Conservation (phyloP, 208 protist species). For the Leishmania aethiopica region DNA sequence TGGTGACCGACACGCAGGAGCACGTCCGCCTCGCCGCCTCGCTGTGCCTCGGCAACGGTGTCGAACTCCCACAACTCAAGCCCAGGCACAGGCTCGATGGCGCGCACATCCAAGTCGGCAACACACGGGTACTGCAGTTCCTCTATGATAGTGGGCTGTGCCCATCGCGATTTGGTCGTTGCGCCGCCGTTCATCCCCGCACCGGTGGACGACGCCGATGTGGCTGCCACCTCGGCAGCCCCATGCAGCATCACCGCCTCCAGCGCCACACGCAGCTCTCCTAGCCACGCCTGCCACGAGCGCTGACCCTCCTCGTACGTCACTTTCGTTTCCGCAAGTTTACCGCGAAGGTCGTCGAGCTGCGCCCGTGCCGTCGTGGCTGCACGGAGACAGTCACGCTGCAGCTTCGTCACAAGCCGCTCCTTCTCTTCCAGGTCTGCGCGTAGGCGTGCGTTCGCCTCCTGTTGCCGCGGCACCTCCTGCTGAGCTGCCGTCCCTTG, state of each 20-base stretch:
- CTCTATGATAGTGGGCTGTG: slow-evolving; percentile 13
- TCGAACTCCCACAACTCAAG: slow-evolving; percentile 30
- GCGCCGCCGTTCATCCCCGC: background rate
- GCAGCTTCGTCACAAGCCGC: background rate
- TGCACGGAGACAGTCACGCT: background rate
- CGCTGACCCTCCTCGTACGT: slow-evolving; percentile 11
- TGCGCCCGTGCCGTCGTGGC: background rate
- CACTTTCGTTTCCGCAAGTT: background rate
- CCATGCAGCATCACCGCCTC: background rate
- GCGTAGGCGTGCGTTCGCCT: background rate
- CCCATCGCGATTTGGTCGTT: slow-evolving; percentile 15
- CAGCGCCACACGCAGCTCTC: slow-evolving; percentile 7
- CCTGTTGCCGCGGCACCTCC: background rate
- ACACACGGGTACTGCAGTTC: background rate
- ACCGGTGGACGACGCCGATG: background rate
- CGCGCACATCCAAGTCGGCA: background rate
- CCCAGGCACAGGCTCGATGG: slow-evolving; percentile 21
- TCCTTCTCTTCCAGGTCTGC: background rate
- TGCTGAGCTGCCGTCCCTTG: background rate
- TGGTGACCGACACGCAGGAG: slow-evolving; percentile 50
- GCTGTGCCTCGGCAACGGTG: slow-evolving; percentile 22
- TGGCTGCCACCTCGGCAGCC: background rate
- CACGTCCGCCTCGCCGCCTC: slow-evolving; percentile 21
- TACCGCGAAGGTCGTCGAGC: slow-evolving; percentile 14
- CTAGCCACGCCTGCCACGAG: slow-evolving; percentile 12